Conservation (phyloP, 2,329 filamentous ascomycete genomes). For the Diaporthe caulivora region DNA sequence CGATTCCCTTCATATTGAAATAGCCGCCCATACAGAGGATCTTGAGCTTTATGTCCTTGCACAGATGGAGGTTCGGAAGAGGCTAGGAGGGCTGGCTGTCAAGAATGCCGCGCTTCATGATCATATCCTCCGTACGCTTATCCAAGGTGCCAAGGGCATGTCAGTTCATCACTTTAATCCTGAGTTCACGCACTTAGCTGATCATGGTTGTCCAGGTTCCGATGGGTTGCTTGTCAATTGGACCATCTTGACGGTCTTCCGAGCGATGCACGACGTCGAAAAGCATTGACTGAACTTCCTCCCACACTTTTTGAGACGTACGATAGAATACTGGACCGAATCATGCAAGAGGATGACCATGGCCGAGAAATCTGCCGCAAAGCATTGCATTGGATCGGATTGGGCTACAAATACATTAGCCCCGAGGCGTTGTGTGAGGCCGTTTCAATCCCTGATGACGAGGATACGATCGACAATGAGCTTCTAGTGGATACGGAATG, state of each 20-base stretch:
- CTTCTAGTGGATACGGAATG: neutral
- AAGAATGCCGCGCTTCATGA: neutral
- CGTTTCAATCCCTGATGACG: neutral
- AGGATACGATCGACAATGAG: neutral
- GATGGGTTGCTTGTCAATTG: neutral
- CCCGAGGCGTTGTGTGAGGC: neutral
- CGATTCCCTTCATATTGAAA: neutral
- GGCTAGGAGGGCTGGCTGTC: neutral
- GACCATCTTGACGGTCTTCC: neutral
- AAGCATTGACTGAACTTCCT: neutral
- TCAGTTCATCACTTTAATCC: neutral
- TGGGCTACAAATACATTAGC: neutral
- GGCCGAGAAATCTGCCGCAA: neutral
- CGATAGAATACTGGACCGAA: neutral
- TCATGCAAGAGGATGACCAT: neutral
- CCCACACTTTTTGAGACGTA: neutral
- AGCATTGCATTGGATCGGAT: neutral
- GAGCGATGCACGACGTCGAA: neutral
- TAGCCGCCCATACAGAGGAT: neutral
- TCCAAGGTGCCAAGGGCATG: neutral
- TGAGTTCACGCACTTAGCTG: fast-evolving
- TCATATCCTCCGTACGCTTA: neutral
- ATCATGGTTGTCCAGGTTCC: too few species aligned
- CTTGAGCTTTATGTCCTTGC: neutral
- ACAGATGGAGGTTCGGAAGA: neutral